Evolutionary conservation across 1,284 basidiomycete genomes (phyloP).

Genomic region (Apiotrichum montevideense): DNA sequence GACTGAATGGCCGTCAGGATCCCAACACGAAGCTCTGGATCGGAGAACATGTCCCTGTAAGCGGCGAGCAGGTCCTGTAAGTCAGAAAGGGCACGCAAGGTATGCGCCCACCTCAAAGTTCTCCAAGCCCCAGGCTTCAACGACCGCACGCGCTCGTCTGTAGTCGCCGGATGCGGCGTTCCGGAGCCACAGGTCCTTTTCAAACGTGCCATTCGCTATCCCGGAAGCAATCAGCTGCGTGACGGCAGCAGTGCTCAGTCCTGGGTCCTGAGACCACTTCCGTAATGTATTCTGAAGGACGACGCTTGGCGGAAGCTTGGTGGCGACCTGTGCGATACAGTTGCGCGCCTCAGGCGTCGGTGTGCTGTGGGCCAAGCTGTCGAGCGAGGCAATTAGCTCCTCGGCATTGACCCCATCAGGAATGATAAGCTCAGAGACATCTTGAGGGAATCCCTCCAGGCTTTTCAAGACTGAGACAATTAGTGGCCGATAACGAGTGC

Average conservation of each 20-base stretch:
- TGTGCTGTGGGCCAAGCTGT: slow-evolving; percentile 1
- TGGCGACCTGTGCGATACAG: slow-evolving; percentile 9
- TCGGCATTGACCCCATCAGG: neutral
- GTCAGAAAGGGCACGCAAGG: neutral
- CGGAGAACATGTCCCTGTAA: slow-evolving; percentile 8
- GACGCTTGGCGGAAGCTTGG: slow-evolving; percentile 2
- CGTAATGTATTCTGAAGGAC: slow-evolving; percentile 7
- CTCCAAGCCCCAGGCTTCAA: slow-evolving; percentile 14
- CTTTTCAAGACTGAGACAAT: slow-evolving; percentile 10
- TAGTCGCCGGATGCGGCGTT: neutral
- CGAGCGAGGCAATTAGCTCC: slow-evolving; percentile 8
- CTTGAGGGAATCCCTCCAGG: slow-evolving; percentile 18
- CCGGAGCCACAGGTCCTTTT: slow-evolving; percentile 7
- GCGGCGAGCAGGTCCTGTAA: slow-evolving; percentile 14
- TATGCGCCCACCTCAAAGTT: slow-evolving; percentile 18
- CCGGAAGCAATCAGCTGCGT: neutral
- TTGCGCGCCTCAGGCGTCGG: slow-evolving; percentile 13
- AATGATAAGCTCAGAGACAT: slow-evolving; percentile 6
- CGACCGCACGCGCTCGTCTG: slow-evolving; percentile 1
- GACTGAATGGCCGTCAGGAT: slow-evolving; percentile 25
- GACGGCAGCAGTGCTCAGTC: neutral
- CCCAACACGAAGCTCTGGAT: slow-evolving; percentile 19
- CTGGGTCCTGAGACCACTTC: slow-evolving; percentile 5
- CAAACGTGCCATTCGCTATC: slow-evolving; percentile 5
- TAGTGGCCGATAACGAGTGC: neutral